phyloP scores from a whole-genome alignment of 495 filamentous ascomycete genomes.

The Penicillium simplicissimum region DNA sequence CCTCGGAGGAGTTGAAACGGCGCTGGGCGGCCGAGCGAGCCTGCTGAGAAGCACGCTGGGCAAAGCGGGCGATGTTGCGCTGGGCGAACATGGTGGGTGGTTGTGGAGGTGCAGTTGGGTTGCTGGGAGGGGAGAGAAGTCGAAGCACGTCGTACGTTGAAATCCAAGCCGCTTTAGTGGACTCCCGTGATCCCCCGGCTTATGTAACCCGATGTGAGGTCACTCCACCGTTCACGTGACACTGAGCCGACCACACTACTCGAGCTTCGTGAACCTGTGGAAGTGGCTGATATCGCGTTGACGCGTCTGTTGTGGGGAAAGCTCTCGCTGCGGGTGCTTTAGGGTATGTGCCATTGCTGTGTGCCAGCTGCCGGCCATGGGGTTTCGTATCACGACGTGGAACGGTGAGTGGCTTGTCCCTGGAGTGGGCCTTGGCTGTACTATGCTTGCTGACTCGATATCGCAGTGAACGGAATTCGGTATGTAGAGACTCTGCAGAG shows the following conservation, averaged over 20 bases:
- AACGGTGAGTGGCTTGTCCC: slow-evolving; percentile 60
- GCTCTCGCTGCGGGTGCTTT: not conserved
- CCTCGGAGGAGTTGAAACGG: slow-evolving; percentile 63
- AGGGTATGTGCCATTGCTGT: slow-evolving; percentile 22
- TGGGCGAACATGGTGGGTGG: slow-evolving; percentile 60
- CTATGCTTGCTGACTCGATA: slow-evolving; percentile 11
- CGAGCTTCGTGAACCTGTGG: not conserved
- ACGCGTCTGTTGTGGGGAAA: not conserved
- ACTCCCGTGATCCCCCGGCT: slow-evolving; percentile 45
- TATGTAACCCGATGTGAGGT: slow-evolving; percentile 50
- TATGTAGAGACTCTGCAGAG: slow-evolving; percentile 34
- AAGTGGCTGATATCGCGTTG: not conserved
- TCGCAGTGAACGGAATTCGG: slow-evolving; percentile 91
- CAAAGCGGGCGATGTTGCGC: slow-evolving; percentile 59
- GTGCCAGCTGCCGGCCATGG: slow-evolving; percentile 51
- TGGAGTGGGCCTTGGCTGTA: not conserved
- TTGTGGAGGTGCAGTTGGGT: slow-evolving; percentile 18
- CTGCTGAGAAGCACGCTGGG: slow-evolving; percentile 59
- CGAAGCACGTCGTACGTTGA: slow-evolving; percentile 34
- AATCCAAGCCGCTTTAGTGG: slow-evolving; percentile 42
- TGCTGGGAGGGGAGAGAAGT: slow-evolving; percentile 22
- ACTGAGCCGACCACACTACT: not conserved
- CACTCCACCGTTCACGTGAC: slow-evolving; percentile 39
- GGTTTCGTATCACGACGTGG: slow-evolving; percentile 84
- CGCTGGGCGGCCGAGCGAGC: slow-evolving; percentile 63